Conservation (phyloP, 2,329 filamentous ascomycete genomes). For the Hymenoscyphus salicellus region DNA sequence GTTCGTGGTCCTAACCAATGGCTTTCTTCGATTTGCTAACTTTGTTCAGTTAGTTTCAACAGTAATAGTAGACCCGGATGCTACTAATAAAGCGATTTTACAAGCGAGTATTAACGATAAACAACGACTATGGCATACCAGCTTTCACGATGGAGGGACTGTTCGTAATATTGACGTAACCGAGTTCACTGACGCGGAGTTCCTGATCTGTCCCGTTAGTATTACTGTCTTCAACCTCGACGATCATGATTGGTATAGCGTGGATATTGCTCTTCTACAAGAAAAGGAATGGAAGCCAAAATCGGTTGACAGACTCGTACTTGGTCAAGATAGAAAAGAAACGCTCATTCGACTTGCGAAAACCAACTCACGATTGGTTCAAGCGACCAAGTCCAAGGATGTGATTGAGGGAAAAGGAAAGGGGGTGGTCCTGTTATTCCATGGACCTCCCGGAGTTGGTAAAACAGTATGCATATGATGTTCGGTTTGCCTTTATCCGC, state of each 20-base stretch:
- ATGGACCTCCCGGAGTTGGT: slow-evolving; percentile 12
- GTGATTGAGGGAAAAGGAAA: slow-evolving; percentile 28
- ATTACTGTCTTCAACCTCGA: neutral
- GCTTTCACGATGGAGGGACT: neutral
- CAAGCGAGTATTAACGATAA: slow-evolving; percentile 3
- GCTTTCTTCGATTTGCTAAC: neutral
- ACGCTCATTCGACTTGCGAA: neutral
- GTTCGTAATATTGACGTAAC: neutral
- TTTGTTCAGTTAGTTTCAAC: neutral
- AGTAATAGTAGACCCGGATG: slow-evolving; percentile 11
- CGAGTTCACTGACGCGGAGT: neutral
- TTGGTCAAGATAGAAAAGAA: neutral
- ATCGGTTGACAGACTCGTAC: neutral
- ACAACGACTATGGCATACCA: neutral
- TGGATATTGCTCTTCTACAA: neutral
- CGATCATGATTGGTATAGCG: slow-evolving; percentile 8
- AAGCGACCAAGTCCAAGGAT: slow-evolving; percentile 17
- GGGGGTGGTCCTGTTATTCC: slow-evolving; percentile 19
- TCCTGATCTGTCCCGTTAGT: too few species aligned
- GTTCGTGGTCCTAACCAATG: neutral
- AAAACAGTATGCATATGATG: neutral
- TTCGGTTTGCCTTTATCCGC: neutral
- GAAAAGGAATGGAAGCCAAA: slow-evolving; percentile 1
- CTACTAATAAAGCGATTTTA: slow-evolving; percentile 2
- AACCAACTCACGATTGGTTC: neutral